A percentile compares a stretch with the other conserved stretches of the same genome.
phyloP scores from a whole-genome alignment of 2,329 filamentous ascomycete genomes.

The Hirsutella minnesotensis region DNA sequence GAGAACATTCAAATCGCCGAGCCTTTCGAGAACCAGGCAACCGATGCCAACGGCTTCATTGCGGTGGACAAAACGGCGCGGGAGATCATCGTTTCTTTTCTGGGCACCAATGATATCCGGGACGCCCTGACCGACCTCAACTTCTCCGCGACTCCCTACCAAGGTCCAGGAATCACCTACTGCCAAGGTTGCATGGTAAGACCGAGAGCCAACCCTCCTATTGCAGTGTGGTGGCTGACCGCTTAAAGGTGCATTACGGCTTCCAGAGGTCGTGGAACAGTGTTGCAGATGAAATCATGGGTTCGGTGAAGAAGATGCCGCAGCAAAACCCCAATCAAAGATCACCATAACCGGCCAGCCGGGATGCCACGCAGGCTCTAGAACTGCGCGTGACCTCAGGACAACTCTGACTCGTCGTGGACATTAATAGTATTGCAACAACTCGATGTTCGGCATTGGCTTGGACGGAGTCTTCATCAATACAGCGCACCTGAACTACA shows the following conservation, averaged over 20 bases:
- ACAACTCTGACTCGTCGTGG: too few relatives aligned
- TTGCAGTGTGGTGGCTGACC: too few relatives aligned
- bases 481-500: too few relatives aligned
- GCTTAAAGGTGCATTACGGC: conserved; percentile 29
- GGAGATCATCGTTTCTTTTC: conserved; percentile 42
- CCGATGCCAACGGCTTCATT: conserved; percentile 2
- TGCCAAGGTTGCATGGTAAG: neutral
- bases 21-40: conserved; percentile 22
- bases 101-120: conserved; percentile 31
- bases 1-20: conserved; percentile 2
- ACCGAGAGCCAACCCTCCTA: too few relatives aligned
- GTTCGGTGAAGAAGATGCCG: too few relatives aligned
- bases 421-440: too few relatives aligned
- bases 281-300: conserved; percentile 19
- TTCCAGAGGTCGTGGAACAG: conserved; percentile 42
- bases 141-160: conserved; percentile 12
- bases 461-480: too few relatives aligned
- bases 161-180: neutral
- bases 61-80: conserved; percentile 8
- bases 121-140: conserved; percentile 36
- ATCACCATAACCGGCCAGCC: too few relatives aligned
- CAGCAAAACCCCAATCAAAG: too few relatives aligned
- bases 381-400: too few relatives aligned
- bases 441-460: too few relatives aligned
- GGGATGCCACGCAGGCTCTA: too few relatives aligned